Evolutionary conservation across 176 grass and related monocot genomes (phyloP).

Genomic region (Lolium rigidum): DNA sequence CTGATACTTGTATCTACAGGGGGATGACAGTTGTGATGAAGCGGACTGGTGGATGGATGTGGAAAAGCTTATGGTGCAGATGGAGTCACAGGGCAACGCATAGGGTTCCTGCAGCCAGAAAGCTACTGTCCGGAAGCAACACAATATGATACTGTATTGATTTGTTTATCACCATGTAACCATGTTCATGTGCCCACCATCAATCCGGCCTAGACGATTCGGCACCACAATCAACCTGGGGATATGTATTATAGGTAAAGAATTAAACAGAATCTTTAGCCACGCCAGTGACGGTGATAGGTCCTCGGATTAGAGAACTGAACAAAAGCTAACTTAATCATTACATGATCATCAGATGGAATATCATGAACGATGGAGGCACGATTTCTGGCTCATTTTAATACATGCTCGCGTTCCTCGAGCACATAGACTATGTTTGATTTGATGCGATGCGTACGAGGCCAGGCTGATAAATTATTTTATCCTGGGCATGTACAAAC

Average conservation of each 20-base stretch:
- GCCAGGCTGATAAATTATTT: background rate
- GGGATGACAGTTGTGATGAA: slow-evolving; percentile 40
- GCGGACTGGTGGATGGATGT: slow-evolving; percentile 72
- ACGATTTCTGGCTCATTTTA: background rate
- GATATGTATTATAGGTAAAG: background rate
- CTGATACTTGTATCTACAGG: slow-evolving; percentile 45
- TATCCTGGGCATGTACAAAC: background rate
- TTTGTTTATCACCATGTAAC: no score
- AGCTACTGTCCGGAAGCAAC: background rate
- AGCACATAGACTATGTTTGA: slow-evolving; percentile 9
- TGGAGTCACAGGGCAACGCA: slow-evolving; percentile 29
- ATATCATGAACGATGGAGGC: background rate
- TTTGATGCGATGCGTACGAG: background rate
- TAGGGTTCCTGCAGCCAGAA: background rate
- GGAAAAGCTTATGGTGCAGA: slow-evolving; percentile 60
- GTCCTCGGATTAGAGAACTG: background rate
- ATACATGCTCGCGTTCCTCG: background rate
- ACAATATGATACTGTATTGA: background rate
- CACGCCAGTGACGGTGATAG: background rate
- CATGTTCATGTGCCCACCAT: background rate
- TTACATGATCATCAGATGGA: background rate
- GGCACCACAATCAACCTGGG: background rate
- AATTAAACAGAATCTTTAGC: background rate
- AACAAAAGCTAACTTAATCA: background rate
- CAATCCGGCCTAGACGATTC: background rate